A percentile compares a stretch with the other conserved stretches of the same genome.
phyloP scores from a whole-genome alignment of 441 rosid species.

The Erodium texanum region DNA sequence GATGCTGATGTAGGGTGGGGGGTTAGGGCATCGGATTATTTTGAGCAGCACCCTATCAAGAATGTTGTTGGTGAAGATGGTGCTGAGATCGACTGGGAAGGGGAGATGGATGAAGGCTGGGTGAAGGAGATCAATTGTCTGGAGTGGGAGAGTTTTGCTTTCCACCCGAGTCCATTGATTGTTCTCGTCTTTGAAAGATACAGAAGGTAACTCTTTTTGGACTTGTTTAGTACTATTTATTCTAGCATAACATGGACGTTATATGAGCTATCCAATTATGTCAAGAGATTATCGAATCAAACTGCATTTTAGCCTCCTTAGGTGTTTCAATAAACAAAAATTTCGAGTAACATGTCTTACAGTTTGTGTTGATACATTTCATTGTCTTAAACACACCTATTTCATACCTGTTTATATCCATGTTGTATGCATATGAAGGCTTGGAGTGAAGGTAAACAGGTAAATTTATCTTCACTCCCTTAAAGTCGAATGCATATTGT shows the following conservation, averaged over 20 bases:
- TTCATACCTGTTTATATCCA: neutral
- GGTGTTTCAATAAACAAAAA: neutral
- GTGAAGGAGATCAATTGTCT: constrained; percentile 77
- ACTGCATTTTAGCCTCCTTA: neutral
- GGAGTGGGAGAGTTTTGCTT: constrained; percentile 86
- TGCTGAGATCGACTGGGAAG: constrained; percentile 27
- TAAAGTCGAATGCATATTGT: neutral
- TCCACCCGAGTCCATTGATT: constrained; percentile 72
- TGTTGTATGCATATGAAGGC: neutral
- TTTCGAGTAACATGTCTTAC: neutral
- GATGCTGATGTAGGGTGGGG: constrained; percentile 97
- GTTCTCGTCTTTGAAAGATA: constrained; percentile 81
- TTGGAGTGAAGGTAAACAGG: neutral
- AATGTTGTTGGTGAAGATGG: constrained; percentile 85
- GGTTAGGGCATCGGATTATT: constrained; percentile 74
- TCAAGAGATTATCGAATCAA: neutral
- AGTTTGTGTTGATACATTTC: neutral
- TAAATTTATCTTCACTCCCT: neutral
- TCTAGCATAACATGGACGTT: neutral
- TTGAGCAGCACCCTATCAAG: constrained; percentile 68
- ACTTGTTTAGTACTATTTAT: neutral
- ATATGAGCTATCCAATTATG: neutral
- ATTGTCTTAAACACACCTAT: neutral
- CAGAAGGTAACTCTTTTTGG: constrained; percentile 33
- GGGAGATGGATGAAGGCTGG: constrained; percentile 76